These are phyloP conservation scores for Coniochaeta sp. DNA, from an alignment of 2,329 filamentous ascomycete genomes.

Conservation along the genomic window DNA sequence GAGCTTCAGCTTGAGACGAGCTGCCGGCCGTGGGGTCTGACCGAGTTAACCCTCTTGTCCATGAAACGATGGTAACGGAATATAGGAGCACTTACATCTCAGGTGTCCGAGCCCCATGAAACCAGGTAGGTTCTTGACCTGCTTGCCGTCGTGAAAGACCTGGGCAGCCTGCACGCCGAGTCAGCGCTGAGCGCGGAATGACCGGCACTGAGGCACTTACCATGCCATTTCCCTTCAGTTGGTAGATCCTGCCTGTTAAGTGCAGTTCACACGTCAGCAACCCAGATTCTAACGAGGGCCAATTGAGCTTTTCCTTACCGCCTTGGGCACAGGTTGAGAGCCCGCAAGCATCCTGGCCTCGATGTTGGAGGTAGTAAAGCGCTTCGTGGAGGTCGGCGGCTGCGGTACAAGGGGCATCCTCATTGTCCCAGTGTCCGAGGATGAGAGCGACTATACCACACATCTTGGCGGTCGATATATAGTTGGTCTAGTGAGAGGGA, in stretches of 20 bases:
- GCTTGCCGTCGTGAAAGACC: constrained; percentile 75
- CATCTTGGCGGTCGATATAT: constrained; percentile 28
- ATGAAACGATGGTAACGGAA: too few species aligned
- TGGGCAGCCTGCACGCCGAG: constrained; percentile 47
- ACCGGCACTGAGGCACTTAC: neutral
- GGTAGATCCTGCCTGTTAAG: constrained; percentile 62
- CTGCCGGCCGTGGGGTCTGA: too few species aligned
- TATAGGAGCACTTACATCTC: constrained; percentile 27
- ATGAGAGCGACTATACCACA: constrained; percentile 57
- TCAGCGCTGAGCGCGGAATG: too few species aligned
- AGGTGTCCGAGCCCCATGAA: constrained; percentile 84
- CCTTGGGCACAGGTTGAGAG: constrained; percentile 59
- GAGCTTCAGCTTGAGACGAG: too few species aligned
- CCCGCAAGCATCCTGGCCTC: constrained; percentile 83
- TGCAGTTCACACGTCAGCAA: constrained; percentile 41
- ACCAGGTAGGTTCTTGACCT: constrained; percentile 68
- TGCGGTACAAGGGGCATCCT: constrained; percentile 29
- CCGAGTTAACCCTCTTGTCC: too few species aligned
- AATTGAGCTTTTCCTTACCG: constrained; percentile 38
- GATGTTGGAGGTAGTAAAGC: constrained; percentile 62
- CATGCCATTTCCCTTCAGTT: constrained; percentile 88
- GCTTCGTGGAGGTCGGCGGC: constrained; percentile 63
- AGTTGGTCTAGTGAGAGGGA: neutral
- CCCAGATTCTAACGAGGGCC: constrained; percentile 80
- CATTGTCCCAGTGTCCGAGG: constrained; percentile 38